Conservation (phyloP, 805 yeast species). For the Candida maris region DNA sequence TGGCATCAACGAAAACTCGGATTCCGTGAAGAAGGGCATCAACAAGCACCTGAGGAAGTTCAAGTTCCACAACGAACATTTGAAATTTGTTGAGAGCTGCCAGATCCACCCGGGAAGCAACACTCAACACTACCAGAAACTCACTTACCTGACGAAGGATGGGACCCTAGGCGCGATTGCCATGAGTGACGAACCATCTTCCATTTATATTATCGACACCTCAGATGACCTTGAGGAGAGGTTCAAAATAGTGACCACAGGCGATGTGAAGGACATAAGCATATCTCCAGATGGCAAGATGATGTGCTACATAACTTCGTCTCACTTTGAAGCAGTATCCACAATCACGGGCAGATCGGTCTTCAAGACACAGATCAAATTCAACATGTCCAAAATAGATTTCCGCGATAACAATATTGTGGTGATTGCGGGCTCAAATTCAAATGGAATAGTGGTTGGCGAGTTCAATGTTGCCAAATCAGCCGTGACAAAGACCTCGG, state of each 20-base stretch:
- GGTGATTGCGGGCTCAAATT: slow-evolving; percentile 42
- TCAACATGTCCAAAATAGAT: slow-evolving; percentile 29
- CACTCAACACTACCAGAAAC: slow-evolving; percentile 60
- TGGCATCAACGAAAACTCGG: slow-evolving; percentile 72
- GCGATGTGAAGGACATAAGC: slow-evolving; percentile 60
- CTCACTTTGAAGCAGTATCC: slow-evolving; percentile 49
- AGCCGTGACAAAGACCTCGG: slow-evolving; percentile 38
- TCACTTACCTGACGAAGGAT: slow-evolving; percentile 53
- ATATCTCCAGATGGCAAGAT: slow-evolving; percentile 65
- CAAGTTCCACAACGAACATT: slow-evolving; percentile 55
- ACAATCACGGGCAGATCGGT: slow-evolving; percentile 43
- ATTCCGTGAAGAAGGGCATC: slow-evolving; percentile 52
- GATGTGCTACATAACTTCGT: slow-evolving; percentile 59
- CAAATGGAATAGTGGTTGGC: slow-evolving; percentile 42
- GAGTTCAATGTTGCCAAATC: slow-evolving; percentile 42
- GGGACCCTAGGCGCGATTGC: slow-evolving; percentile 65
- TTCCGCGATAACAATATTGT: slow-evolving; percentile 33
- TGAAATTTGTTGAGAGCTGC: slow-evolving; percentile 55
- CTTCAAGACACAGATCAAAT: slow-evolving; percentile 25
- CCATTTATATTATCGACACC: slow-evolving; percentile 58
- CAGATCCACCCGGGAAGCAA: slow-evolving; percentile 50
- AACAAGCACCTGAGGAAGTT: slow-evolving; percentile 73
- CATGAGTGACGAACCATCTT: slow-evolving; percentile 63
- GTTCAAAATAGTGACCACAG: slow-evolving; percentile 49
- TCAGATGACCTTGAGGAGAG: slow-evolving; percentile 47